Evolutionary conservation across 1,139 yeast species (phyloP).

Genomic region (Hanseniaspora sp.): DNA sequence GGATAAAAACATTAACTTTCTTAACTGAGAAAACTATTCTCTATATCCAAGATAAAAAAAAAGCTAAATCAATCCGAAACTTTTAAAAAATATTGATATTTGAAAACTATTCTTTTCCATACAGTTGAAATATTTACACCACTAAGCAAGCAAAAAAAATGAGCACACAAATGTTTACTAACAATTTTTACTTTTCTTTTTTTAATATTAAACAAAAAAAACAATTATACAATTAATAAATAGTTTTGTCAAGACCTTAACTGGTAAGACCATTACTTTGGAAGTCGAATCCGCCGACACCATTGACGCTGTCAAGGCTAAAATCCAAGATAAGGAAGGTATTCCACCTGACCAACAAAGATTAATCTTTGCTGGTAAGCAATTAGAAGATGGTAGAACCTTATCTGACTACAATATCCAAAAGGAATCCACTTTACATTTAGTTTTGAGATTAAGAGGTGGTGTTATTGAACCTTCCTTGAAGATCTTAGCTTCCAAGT

Average conservation of each 20-base stretch:
- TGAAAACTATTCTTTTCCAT: too few species aligned
- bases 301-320: constrained; percentile 85
- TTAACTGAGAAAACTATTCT: too few species aligned
- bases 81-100: too few species aligned
- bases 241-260: constrained; percentile 77
- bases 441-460: constrained; percentile 87
- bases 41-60: too few species aligned
- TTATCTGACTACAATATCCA: constrained; percentile 89
- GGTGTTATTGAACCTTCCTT: constrained; percentile 99
- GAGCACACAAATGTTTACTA: neutral
- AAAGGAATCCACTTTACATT: constrained; percentile 82
- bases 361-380: constrained; percentile 88
- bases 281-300: constrained; percentile 93
- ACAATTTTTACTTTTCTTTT: neutral
- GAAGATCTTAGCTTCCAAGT: constrained; percentile 97
- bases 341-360: constrained; percentile 94
- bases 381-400: constrained; percentile 88
- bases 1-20: too few species aligned
- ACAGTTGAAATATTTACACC: too few species aligned
- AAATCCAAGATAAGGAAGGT: constrained; percentile 91
- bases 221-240: constrained; percentile 24
- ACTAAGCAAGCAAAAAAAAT: neutral
- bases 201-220: too few species aligned
- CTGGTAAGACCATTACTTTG: constrained; percentile 85
- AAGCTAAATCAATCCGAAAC: too few species aligned